A percentile compares a stretch with the other conserved stretches of the same genome.
Evolutionary conservation across 345 rosid species (phyloP).

Genomic region (Lumnitzera littorea): DNA sequence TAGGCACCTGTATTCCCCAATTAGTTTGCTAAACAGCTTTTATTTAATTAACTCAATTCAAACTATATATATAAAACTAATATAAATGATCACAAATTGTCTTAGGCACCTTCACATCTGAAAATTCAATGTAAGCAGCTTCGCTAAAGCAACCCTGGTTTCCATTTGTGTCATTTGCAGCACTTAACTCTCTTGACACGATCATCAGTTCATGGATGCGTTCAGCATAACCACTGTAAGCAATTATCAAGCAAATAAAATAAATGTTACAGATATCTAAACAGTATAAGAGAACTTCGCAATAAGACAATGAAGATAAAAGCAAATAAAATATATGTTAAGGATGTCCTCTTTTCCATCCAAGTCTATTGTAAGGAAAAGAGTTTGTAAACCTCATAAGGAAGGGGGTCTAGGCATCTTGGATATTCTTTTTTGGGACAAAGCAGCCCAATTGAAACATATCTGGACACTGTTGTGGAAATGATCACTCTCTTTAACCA

Average conservation of each 20-base stretch:
- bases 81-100: slow-evolving; percentile 6
- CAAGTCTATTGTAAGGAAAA: neutral
- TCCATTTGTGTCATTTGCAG: slow-evolving; percentile 54
- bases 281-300: neutral
- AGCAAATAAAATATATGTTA: neutral
- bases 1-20: no score
- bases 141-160: slow-evolving; percentile 72
- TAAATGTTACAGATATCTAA: neutral
- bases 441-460: no score
- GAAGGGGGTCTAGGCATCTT: no score
- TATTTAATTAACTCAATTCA: neutral
- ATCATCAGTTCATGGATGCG: slow-evolving; percentile 87
- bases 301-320: slow-evolving; percentile 1
- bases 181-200: slow-evolving; percentile 78
- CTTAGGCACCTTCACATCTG: slow-evolving; percentile 79
- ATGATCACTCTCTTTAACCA: no score
- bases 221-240: slow-evolving; percentile 90
- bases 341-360: neutral
- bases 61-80: neutral
- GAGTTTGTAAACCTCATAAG: no score
- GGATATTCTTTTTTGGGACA: no score
- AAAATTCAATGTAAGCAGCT: slow-evolving; percentile 86
- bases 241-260: neutral
- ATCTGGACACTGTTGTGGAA: no score
- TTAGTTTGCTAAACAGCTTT: no score